Conservation (phyloP, 2,329 filamentous ascomycete genomes). For the Aspergillus alliaceus region DNA sequence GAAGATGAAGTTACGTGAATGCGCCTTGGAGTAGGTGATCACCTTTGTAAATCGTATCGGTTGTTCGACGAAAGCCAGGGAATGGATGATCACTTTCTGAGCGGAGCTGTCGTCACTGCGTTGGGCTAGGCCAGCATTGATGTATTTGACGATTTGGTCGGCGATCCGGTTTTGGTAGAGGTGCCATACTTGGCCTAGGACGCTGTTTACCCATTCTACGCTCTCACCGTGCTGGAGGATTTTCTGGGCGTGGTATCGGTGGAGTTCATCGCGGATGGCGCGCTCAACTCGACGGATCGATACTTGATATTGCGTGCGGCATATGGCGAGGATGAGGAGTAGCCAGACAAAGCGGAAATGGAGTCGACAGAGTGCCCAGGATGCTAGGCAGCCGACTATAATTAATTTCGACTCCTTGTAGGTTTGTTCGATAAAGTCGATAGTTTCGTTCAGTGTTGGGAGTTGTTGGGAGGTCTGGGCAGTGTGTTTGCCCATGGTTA, state of each 20-base stretch:
- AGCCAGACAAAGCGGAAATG: constrained; percentile 11
- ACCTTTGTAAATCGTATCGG: constrained; percentile 13
- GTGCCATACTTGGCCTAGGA: constrained; percentile 14
- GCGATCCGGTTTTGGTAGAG: constrained; percentile 15
- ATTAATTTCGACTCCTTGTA: constrained; percentile 18
- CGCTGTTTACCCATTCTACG: constrained; percentile 15
- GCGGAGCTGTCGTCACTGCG: neutral
- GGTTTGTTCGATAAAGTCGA: constrained; percentile 11
- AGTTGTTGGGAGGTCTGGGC: neutral
- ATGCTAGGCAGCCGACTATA: constrained; percentile 12
- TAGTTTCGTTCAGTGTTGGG: neutral
- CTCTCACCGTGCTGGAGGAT: constrained; percentile 11
- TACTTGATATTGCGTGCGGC: constrained; percentile 14
- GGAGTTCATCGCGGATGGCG: constrained; percentile 12
- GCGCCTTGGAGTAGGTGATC: neutral
- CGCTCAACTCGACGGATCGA: constrained; percentile 12
- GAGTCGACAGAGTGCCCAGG: constrained; percentile 15
- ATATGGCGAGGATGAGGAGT: constrained; percentile 12
- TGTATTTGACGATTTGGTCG: constrained; percentile 11
- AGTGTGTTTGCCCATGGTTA: constrained; percentile 9
- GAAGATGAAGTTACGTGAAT: constrained; percentile 14
- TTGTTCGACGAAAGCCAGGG: constrained; percentile 11
- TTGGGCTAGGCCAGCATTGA: constrained; percentile 15
- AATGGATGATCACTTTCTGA: constrained; percentile 14
- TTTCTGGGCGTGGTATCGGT: constrained; percentile 12